Conservation (phyloP, 169 alveolate species). For the Plasmodium cynomolgi region DNA sequence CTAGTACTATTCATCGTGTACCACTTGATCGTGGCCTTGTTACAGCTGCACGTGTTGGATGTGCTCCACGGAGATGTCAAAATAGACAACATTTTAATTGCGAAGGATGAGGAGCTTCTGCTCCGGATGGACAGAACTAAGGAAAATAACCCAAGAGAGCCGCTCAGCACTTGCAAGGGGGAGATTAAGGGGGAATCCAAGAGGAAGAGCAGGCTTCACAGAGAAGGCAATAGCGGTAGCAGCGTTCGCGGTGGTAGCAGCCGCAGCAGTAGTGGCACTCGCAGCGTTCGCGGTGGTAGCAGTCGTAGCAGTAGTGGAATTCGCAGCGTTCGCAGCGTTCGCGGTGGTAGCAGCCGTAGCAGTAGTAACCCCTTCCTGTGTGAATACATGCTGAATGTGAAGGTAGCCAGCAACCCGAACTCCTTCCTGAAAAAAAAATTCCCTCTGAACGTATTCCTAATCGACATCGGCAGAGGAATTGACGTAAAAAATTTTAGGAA, state of each 20-base stretch:
- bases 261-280: neutral
- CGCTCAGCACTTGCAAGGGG: neutral
- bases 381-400: neutral
- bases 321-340: neutral
- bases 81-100: conserved; percentile 53
- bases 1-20: conserved; percentile 39
- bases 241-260: neutral
- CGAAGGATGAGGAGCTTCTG: conserved; percentile 1
- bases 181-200: neutral
- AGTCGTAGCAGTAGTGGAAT: neutral
- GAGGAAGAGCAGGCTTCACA: neutral
- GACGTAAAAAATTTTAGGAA: conserved; percentile 44
- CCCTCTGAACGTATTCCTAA: conserved; percentile 38
- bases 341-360: neutral
- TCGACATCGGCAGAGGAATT: conserved; percentile 68
- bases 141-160: neutral
- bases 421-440: conserved; percentile 24
- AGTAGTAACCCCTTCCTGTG: neutral
- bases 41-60: conserved; percentile 58
- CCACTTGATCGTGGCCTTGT: conserved; percentile 32
- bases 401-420: conserved; percentile 12
- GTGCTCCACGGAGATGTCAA: conserved; percentile 69
- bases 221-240: neutral
- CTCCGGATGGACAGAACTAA: neutral
- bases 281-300: neutral